These are phyloP conservation scores for Westerdykella aurantiaca DNA, from an alignment of 2,329 filamentous ascomycete genomes.

Conservation along the genomic window DNA sequence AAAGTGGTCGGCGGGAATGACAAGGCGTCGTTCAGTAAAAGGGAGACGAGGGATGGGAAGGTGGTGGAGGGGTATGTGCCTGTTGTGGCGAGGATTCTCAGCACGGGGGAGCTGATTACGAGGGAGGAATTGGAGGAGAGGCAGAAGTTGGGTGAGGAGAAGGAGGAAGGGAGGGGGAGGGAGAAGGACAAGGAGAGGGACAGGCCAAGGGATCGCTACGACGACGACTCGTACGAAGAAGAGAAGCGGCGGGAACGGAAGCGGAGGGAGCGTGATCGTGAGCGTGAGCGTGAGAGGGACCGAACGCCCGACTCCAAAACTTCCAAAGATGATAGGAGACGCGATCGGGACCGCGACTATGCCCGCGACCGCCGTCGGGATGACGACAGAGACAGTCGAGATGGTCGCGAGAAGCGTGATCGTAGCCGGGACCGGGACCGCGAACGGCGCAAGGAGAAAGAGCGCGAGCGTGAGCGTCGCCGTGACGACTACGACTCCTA, in stretches of 20 bases:
- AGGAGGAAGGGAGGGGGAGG: conserved; percentile 24
- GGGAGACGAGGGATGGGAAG: conserved; percentile 43
- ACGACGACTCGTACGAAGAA: conserved; percentile 8
- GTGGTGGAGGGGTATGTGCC: conserved; percentile 52
- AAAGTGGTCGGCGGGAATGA: conserved; percentile 57
- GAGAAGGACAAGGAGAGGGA: conserved; percentile 6
- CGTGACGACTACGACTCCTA: conserved; percentile 5
- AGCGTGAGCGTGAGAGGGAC: conserved; percentile 13
- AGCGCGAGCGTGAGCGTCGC: neutral
- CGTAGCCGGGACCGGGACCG: conserved; percentile 11
- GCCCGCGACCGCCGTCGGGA: conserved; percentile 14
- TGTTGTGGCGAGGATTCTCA: conserved; percentile 55
- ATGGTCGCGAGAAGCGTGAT: neutral
- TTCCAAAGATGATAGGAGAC: neutral
- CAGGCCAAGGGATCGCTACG: conserved; percentile 8
- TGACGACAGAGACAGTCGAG: conserved; percentile 5
- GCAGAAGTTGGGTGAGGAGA: conserved; percentile 41
- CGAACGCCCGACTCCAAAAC: neutral
- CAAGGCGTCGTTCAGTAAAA: conserved; percentile 64
- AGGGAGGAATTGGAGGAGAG: conserved; percentile 57
- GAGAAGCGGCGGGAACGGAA: conserved; percentile 9
- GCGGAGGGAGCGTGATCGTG: conserved; percentile 27
- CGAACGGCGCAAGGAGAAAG: conserved; percentile 4
- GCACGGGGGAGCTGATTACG: conserved; percentile 57
- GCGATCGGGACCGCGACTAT: conserved; percentile 5